Percentiles rank a stretch among this genome's conserved stretches.
Conservation (phyloP, 495 filamentous ascomycete genomes). For the Tuber aestivum region DNA sequence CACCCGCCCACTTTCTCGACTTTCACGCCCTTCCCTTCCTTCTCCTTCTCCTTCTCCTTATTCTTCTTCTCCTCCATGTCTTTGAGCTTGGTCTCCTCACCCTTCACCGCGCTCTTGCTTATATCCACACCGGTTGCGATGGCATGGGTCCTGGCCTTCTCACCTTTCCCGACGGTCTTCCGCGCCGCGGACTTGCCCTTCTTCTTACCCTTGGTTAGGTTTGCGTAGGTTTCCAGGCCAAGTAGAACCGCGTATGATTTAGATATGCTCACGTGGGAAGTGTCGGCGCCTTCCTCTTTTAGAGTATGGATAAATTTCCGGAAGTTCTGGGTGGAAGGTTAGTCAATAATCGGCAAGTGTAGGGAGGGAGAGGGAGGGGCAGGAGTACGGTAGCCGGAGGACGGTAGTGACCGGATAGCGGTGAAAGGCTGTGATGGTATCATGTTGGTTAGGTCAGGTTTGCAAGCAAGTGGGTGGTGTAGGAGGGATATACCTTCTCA, state of each 20-base stretch:
- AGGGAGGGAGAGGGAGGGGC: neutral
- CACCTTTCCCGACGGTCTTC: constrained; percentile 34
- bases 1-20: constrained; percentile 6
- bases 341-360: neutral
- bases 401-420: constrained; percentile 76
- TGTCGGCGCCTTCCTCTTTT: constrained; percentile 68
- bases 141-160: constrained; percentile 23
- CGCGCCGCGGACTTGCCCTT: constrained; percentile 52
- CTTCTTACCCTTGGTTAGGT: constrained; percentile 50
- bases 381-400: constrained; percentile 53
- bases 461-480: neutral
- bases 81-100: constrained; percentile 38
- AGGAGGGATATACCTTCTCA: constrained; percentile 53
- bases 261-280: constrained; percentile 68
- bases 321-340: constrained; percentile 54
- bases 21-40: constrained; percentile 16
- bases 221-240: constrained; percentile 73
- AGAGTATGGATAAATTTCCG: constrained; percentile 68
- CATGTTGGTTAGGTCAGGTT: neutral
- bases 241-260: constrained; percentile 75
- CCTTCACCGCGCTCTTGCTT: constrained; percentile 15
- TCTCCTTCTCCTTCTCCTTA: constrained; percentile 7
- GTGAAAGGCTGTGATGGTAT: constrained; percentile 44
- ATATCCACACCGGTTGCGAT: constrained; percentile 8
- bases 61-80: constrained; percentile 2